These are phyloP conservation scores for Aspergillus biplanus DNA, from an alignment of 495 filamentous ascomycete genomes.

Conservation along the genomic window DNA sequence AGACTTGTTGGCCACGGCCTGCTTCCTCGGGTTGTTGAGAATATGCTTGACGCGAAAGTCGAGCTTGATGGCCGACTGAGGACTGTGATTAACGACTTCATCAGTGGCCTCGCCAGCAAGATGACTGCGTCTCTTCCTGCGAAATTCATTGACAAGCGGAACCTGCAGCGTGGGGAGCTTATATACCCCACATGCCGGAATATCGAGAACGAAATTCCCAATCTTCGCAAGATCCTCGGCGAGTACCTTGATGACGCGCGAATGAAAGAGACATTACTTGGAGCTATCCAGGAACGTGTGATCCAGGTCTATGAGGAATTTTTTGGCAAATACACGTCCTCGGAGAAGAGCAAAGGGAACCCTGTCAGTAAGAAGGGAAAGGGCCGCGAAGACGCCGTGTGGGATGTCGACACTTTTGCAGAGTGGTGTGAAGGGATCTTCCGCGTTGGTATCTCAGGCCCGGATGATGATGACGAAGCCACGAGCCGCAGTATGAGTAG, in stretches of 20 bases:
- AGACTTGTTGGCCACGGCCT: constrained; percentile 62
- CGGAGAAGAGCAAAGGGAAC: constrained; percentile 48
- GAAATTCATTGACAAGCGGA: constrained; percentile 46
- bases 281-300: constrained; percentile 63
- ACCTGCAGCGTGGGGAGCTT: constrained; percentile 40
- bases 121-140: constrained; percentile 57
- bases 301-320: constrained; percentile 64
- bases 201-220: constrained; percentile 58
- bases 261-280: constrained; percentile 65
- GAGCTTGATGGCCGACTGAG: constrained; percentile 80
- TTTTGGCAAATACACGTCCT: constrained; percentile 54
- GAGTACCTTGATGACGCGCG: constrained; percentile 63
- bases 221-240: constrained; percentile 53
- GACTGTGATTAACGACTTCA: constrained; percentile 80
- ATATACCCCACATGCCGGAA: constrained; percentile 45
- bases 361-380: constrained; percentile 61
- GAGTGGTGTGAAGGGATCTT: constrained; percentile 64
- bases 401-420: constrained; percentile 65
- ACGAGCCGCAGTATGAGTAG: constrained; percentile 25
- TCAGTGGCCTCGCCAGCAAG: constrained; percentile 57
- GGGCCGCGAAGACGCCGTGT: constrained; percentile 62
- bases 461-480: constrained; percentile 18
- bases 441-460: constrained; percentile 46
- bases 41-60: constrained; percentile 76
- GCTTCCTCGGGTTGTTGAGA: constrained; percentile 64